Conservation (phyloP, 2,329 filamentous ascomycete genomes). For the Thielaviopsis populi region DNA sequence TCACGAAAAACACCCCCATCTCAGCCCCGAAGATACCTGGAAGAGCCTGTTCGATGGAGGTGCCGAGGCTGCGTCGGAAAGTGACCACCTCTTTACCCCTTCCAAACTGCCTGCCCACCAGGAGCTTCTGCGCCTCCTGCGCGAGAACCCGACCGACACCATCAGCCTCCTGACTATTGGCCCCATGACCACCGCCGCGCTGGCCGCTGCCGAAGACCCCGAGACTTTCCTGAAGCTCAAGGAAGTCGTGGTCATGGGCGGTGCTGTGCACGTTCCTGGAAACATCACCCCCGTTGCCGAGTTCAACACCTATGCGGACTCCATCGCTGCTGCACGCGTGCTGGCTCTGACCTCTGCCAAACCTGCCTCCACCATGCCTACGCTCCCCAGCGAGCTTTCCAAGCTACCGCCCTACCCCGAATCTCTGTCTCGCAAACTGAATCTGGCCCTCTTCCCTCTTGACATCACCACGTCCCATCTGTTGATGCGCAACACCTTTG, state of each 20-base stretch:
- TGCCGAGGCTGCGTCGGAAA: conserved; percentile 26
- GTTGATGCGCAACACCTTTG: conserved; percentile 46
- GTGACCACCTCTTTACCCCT: conserved; percentile 53
- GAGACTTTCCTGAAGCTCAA: conserved; percentile 79
- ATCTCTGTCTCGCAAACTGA: conserved; percentile 46
- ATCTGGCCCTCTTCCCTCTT: conserved; percentile 56
- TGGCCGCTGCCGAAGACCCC: conserved; percentile 76
- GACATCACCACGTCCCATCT: conserved; percentile 63
- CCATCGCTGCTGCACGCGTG: conserved; percentile 59
- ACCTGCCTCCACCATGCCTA: conserved; percentile 69
- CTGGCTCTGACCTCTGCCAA: conserved; percentile 61
- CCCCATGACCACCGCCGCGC: conserved; percentile 81
- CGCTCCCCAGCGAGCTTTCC: conserved; percentile 36
- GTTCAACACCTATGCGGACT: conserved; percentile 91
- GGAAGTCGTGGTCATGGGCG: conserved; percentile 92
- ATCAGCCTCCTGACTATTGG: conserved; percentile 85
- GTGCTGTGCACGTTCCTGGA: conserved; percentile 61
- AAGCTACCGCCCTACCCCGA: conserved; percentile 47
- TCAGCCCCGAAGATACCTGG: conserved; percentile 62
- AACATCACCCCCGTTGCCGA: conserved; percentile 79
- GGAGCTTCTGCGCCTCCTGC: conserved; percentile 77
- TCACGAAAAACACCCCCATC: conserved; percentile 57
- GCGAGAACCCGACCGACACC: conserved; percentile 65
- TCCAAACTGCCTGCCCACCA: conserved; percentile 60
- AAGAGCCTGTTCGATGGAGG: conserved; percentile 43